Evolutionary conservation across 2,329 filamentous ascomycete genomes (phyloP).

Genomic region (Neocatenulostroma microsporum): DNA sequence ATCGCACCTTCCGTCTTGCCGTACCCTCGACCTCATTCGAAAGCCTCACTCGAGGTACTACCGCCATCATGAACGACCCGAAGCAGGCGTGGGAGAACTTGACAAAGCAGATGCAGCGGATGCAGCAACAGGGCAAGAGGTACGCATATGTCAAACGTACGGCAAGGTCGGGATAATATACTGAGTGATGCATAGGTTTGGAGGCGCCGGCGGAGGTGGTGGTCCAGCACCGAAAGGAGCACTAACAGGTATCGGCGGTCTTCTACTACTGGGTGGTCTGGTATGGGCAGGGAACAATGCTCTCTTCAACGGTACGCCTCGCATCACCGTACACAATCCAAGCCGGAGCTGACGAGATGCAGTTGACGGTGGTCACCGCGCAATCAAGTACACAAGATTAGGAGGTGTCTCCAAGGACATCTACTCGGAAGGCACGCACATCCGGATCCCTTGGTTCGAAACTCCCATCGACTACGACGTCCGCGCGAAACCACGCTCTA

Average conservation of each 20-base stretch:
- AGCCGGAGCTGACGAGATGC: neutral
- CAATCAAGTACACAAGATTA: constrained; percentile 90
- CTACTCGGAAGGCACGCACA: constrained; percentile 91
- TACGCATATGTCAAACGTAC: too few relatives aligned
- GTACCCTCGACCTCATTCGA: too few relatives aligned
- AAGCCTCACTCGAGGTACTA: too few relatives aligned
- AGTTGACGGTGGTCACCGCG: constrained; percentile 95
- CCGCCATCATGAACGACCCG: too few relatives aligned
- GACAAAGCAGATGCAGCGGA: constrained; percentile 50
- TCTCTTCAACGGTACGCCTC: constrained; percentile 59
- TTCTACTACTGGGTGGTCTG: constrained; percentile 49
- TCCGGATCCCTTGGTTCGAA: constrained; percentile 94
- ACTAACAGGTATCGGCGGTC: constrained; percentile 46
- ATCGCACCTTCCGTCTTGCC: too few relatives aligned
- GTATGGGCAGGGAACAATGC: constrained; percentile 53
- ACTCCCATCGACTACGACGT: constrained; percentile 95
- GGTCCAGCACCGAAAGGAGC: constrained; percentile 44
- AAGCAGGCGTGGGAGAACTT: constrained; percentile 60
- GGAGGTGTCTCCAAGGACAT: constrained; percentile 94
- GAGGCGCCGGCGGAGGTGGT: constrained; percentile 43
- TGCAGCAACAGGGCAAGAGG: constrained; percentile 42
- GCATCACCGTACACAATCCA: neutral
- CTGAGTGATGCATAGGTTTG: constrained; percentile 26
- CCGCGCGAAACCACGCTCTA: constrained; percentile 92
- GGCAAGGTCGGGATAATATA: too few relatives aligned